These are phyloP conservation scores for Penicillium verhagenii DNA, from an alignment of 495 filamentous ascomycete species.

Conservation along the genomic window DNA sequence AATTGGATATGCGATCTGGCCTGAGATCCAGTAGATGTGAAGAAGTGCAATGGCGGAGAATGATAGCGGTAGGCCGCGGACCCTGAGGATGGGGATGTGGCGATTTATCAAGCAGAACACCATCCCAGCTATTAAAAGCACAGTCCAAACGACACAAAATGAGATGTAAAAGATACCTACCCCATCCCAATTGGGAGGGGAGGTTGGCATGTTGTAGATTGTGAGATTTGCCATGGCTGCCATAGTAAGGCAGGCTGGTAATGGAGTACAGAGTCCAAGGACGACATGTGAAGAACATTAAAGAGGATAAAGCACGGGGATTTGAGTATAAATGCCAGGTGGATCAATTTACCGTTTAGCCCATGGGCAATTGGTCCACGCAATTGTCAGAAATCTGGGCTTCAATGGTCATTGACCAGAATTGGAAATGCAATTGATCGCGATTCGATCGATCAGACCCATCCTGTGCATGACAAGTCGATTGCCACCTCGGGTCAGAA, in stretches of 20 bases:
- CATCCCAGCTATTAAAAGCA: conserved; percentile 6
- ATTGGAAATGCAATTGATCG: background rate
- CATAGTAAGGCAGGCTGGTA: no score
- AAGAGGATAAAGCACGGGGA: background rate
- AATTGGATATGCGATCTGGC: conserved; percentile 10
- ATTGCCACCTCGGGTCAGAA: background rate
- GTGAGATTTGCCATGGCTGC: conserved; percentile 10
- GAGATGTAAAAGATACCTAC: conserved; percentile 12
- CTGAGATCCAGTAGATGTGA: conserved; percentile 12
- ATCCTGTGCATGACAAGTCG: background rate
- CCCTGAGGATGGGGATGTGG: conserved; percentile 4
- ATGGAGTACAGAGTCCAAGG: no score
- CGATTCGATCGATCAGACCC: background rate
- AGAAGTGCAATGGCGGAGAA: conserved; percentile 10
- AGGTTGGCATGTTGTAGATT: conserved; percentile 11
- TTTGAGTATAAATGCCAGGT: no score
- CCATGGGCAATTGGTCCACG: no score
- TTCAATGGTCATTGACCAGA: background rate
- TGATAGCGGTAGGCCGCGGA: conserved; percentile 8
- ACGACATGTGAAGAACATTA: no score
- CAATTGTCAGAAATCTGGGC: background rate
- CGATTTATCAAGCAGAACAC: conserved; percentile 9
- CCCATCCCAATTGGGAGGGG: conserved; percentile 6
- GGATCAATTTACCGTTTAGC: no score
- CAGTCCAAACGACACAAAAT: conserved; percentile 10